Percentiles rank a stretch among this genome's conserved stretches.
Conservation (phyloP, 257 asterid species). For the Solanum dulcamara region DNA sequence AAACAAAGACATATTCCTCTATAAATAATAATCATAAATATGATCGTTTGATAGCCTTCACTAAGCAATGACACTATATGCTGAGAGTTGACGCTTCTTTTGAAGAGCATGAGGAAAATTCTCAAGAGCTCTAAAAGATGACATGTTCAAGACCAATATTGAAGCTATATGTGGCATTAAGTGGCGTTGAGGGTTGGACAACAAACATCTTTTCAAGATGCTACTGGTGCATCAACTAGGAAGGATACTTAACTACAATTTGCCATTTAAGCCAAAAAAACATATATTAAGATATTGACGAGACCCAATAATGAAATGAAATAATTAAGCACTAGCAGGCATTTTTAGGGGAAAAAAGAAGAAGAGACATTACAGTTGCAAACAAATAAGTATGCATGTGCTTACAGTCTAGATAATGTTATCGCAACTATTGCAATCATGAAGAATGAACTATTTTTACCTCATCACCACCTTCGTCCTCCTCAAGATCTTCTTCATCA, state of each 20-base stretch:
- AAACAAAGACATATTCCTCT: neutral
- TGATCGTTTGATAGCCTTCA: neutral
- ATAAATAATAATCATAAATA: neutral
- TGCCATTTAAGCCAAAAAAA: neutral
- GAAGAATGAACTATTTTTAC: constrained; percentile 12
- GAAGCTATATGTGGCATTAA: neutral
- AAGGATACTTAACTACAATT: neutral
- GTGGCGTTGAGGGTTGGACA: neutral
- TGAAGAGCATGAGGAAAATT: neutral
- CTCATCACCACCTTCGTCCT: constrained; percentile 23
- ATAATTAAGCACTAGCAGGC: neutral
- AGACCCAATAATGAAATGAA: neutral
- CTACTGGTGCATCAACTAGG: no score
- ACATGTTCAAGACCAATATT: neutral
- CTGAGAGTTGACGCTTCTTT: neutral
- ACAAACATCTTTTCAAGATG: neutral
- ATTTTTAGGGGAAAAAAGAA: neutral
- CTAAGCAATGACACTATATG: neutral
- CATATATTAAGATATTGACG: neutral
- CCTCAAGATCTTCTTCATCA: constrained; percentile 56
- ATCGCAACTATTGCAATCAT: neutral
- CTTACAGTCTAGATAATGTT: neutral
- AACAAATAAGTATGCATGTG: neutral
- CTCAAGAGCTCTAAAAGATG: neutral
- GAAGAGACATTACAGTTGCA: neutral